Conservation (phyloP, 176 grass and related monocot genomes). For the Luzula sylvatica region DNA sequence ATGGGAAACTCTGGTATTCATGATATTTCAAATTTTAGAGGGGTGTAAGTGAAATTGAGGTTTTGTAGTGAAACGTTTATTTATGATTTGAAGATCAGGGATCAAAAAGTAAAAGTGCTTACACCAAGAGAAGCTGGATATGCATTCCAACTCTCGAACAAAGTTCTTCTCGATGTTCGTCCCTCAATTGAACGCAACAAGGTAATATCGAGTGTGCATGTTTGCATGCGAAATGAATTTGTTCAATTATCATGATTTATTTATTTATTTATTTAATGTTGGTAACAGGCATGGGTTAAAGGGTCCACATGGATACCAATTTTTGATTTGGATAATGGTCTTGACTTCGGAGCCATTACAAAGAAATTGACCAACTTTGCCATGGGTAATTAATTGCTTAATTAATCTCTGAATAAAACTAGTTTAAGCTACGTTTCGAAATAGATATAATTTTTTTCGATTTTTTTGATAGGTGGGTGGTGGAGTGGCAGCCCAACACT, state of each 20-base stretch:
- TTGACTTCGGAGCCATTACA: conserved; percentile 40
- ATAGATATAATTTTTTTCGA: neutral
- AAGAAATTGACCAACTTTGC: conserved; percentile 79
- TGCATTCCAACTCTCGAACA: conserved; percentile 71
- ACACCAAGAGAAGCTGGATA: conserved; percentile 93
- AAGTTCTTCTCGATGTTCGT: conserved; percentile 80
- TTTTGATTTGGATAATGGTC: conserved; percentile 55
- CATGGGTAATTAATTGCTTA: conserved; percentile 54
- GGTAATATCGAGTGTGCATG: conserved; percentile 22
- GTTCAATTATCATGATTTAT: neutral
- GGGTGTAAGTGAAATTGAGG: neutral
- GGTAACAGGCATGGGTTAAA: conserved; percentile 77
- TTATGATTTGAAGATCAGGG: conserved; percentile 66
- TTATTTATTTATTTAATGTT: too few relatives aligned
- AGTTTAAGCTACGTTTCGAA: neutral
- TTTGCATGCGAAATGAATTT: neutral
- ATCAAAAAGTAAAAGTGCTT: conserved; percentile 89
- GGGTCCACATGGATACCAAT: conserved; percentile 92
- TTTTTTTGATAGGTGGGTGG: conserved; percentile 80
- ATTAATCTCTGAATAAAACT: neutral
- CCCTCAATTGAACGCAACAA: conserved; percentile 75
- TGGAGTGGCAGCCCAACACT: conserved; percentile 93
- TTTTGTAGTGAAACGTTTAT: neutral
- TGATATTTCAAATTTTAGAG: too few relatives aligned
- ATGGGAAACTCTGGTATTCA: conserved; percentile 78